phyloP scores from a whole-genome alignment of 1,139 yeast genomes.

The Scheffersomyces quercinus region DNA sequence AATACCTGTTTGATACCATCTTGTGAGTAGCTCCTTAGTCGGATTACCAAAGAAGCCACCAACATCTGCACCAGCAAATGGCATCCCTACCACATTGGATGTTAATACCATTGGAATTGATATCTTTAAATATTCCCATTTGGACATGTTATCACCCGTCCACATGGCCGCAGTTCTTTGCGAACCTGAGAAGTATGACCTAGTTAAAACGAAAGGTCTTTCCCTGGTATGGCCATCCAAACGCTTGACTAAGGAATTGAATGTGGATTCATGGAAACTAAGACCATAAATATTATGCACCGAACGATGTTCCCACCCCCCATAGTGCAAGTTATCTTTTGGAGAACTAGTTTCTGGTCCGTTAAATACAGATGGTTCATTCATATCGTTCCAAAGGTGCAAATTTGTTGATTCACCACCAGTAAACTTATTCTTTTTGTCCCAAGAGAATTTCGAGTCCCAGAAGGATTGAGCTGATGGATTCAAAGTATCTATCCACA shows the following conservation, averaged over 20 bases:
- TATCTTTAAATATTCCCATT: slow-evolving; percentile 80
- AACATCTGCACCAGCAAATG: slow-evolving; percentile 94
- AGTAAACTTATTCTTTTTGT: slow-evolving; percentile 30
- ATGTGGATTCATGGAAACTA: slow-evolving; percentile 79
- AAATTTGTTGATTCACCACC: slow-evolving; percentile 59
- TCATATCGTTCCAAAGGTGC: slow-evolving; percentile 97
- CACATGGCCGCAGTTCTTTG: slow-evolving; percentile 92
- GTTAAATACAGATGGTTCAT: slow-evolving; percentile 91
- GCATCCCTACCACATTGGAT: slow-evolving; percentile 81
- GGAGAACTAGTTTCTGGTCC: slow-evolving; percentile 95
- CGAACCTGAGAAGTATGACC: slow-evolving; percentile 88
- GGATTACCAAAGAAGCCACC: slow-evolving; percentile 98
- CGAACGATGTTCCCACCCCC: slow-evolving; percentile 87
- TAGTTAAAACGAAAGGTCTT: slow-evolving; percentile 87
- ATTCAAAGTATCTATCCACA: slow-evolving; percentile 86
- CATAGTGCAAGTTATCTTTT: slow-evolving; percentile 74
- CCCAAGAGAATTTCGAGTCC: slow-evolving; percentile 38
- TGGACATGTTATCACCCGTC: slow-evolving; percentile 96
- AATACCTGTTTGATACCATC: slow-evolving; percentile 96
- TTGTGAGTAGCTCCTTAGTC: slow-evolving; percentile 67
- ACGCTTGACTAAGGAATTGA: slow-evolving; percentile 59
- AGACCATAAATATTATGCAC: slow-evolving; percentile 84
- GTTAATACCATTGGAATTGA: slow-evolving; percentile 89
- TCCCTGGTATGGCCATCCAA: slow-evolving; percentile 40
- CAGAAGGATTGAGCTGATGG: slow-evolving; percentile 64